Evolutionary conservation across 1,139 yeast genomes (phyloP).

Genomic region (Yamadazyma sp.): DNA sequence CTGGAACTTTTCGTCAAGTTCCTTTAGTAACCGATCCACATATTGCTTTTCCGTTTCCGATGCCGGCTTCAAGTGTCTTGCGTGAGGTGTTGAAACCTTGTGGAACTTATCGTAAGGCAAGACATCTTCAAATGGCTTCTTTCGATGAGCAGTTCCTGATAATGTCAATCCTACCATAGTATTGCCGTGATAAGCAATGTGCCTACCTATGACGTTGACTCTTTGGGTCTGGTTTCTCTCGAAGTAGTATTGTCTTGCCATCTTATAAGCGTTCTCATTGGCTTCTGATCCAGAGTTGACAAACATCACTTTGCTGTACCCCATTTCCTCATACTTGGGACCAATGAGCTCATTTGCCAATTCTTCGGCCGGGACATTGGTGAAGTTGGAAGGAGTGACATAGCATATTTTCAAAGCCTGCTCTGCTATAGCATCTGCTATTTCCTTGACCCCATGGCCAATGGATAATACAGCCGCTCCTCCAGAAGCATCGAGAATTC

Average conservation of each 20-base stretch:
- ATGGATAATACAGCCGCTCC: constrained; percentile 32
- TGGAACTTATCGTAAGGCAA: constrained; percentile 13
- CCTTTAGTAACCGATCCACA: constrained; percentile 14
- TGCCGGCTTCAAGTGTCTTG: constrained; percentile 11
- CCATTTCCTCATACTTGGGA: constrained; percentile 8
- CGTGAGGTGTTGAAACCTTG: constrained; percentile 17
- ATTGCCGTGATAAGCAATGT: constrained; percentile 23
- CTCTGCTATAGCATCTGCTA: constrained; percentile 18
- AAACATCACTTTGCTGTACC: constrained; percentile 11
- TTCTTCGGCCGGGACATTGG: constrained; percentile 11
- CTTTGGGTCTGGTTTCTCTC: constrained; percentile 18
- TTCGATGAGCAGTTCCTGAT: constrained; percentile 16
- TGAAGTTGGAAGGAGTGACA: constrained; percentile 12
- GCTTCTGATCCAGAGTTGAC: constrained; percentile 18
- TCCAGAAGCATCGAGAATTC: constrained; percentile 25
- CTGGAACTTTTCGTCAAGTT: constrained; percentile 18
- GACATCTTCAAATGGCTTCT: constrained; percentile 15
- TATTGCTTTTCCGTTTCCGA: constrained; percentile 16
- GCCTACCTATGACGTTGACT: constrained; percentile 17
- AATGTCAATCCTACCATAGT: constrained; percentile 19
- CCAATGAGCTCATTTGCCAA: constrained; percentile 11
- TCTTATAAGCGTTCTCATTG: constrained; percentile 22
- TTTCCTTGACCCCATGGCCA: constrained; percentile 24
- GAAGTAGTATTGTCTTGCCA: constrained; percentile 18
- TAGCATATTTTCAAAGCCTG: constrained; percentile 18